These are phyloP conservation scores for Termitomyces sp. DNA, from an alignment of 768 basidiomycete species.

Conservation along the genomic window DNA sequence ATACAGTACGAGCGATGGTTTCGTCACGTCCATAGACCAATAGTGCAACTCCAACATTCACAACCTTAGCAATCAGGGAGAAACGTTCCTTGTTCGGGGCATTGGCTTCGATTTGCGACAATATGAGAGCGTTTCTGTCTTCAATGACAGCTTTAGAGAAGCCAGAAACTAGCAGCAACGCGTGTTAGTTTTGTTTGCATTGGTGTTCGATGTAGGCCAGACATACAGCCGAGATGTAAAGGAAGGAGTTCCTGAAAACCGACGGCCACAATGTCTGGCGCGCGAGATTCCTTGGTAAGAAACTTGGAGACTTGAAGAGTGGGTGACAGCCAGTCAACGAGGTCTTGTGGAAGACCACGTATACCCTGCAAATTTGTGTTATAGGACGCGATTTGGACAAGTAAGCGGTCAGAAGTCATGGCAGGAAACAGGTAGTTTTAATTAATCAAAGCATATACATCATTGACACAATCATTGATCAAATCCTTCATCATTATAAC, in stretches of 20 bases:
- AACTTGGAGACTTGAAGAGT: slow-evolving; percentile 74
- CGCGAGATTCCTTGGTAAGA: slow-evolving; percentile 55
- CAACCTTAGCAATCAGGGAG: slow-evolving; percentile 71
- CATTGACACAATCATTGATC: no score
- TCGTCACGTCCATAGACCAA: slow-evolving; percentile 84
- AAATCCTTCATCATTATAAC: no score
- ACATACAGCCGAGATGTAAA: slow-evolving; percentile 81
- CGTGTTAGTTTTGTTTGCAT: slow-evolving; percentile 4
- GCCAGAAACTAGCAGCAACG: slow-evolving; percentile 60
- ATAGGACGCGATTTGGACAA: slow-evolving; percentile 85
- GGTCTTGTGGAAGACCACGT: slow-evolving; percentile 71
- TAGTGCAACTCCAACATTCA: slow-evolving; percentile 85
- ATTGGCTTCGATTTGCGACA: slow-evolving; percentile 68
- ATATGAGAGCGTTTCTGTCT: slow-evolving; percentile 67
- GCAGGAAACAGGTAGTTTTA: neutral
- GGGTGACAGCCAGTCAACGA: slow-evolving; percentile 90
- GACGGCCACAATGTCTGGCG: slow-evolving; percentile 86
- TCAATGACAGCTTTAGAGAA: slow-evolving; percentile 68
- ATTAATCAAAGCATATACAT: no score
- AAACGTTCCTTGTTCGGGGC: slow-evolving; percentile 73
- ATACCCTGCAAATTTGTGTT: slow-evolving; percentile 88
- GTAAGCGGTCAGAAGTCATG: slow-evolving; percentile 31
- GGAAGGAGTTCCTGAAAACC: slow-evolving; percentile 94
- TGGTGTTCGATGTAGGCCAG: neutral
- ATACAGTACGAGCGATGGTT: slow-evolving; percentile 52